Percentiles rank a stretch among this genome's conserved stretches.
phyloP scores from a whole-genome alignment of 2,329 filamentous ascomycete genomes.

The Claviceps sp. region DNA sequence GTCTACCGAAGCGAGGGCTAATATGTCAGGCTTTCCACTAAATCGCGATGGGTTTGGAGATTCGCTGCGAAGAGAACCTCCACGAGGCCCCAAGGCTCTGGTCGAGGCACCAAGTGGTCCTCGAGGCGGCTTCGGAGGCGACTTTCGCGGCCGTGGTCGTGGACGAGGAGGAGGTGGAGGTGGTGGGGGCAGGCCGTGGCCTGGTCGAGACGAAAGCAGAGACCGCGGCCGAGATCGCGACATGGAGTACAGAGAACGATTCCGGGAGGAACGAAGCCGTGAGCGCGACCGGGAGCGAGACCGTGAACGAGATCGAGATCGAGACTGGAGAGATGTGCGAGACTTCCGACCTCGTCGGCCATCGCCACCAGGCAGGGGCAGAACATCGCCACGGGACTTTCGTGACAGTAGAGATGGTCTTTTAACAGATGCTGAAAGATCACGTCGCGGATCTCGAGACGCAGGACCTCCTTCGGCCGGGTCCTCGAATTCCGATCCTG shows the following conservation, averaged over 20 bases:
- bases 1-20: constrained; percentile 42
- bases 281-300: constrained; percentile 41
- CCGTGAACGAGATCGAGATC: constrained; percentile 40
- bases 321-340: constrained; percentile 28
- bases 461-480: constrained; percentile 55
- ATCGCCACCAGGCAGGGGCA: constrained; percentile 41
- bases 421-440: constrained; percentile 53
- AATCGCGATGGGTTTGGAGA: constrained; percentile 46
- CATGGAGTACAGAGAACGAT: constrained; percentile 3
- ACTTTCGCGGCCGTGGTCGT: constrained; percentile 40
- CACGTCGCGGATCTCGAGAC: constrained; percentile 56
- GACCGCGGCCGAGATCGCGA: constrained; percentile 29
- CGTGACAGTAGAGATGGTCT: constrained; percentile 46
- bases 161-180: constrained; percentile 33
- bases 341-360: constrained; percentile 38
- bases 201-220: constrained; percentile 45
- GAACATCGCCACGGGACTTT: constrained; percentile 56
- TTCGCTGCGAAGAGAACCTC: constrained; percentile 51
- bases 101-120: constrained; percentile 57
- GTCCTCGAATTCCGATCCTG: constrained; percentile 55
- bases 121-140: constrained; percentile 51
- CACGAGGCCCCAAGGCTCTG: constrained; percentile 68
- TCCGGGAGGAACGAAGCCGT: constrained; percentile 26
- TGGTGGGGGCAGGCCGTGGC: constrained; percentile 45
- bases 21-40: constrained; percentile 45